Percentiles rank a stretch among this genome's conserved stretches.
These are phyloP conservation scores for Pseudocercospora crystallina DNA, from an alignment of 2,329 filamentous ascomycete species.

Conservation along the genomic window DNA sequence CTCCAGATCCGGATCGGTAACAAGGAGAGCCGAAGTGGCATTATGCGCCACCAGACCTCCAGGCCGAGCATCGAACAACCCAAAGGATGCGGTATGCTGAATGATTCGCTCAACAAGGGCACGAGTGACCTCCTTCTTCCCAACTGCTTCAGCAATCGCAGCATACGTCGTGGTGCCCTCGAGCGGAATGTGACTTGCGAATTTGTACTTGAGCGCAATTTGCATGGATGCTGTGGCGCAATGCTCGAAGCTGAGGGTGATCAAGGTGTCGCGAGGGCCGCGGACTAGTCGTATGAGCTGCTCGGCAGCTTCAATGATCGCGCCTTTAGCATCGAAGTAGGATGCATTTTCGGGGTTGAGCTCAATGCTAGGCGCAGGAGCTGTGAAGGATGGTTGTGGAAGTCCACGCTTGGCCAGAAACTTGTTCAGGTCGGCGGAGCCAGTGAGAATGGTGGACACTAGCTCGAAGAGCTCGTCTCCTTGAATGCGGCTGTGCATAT, in stretches of 20 bases:
- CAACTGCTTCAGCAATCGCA: not conserved
- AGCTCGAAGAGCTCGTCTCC: conserved; percentile 4
- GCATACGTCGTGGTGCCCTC: not conserved
- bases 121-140: conserved; percentile 5
- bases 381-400: conserved; percentile 1
- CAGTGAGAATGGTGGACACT: not conserved
- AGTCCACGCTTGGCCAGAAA: conserved; percentile 1
- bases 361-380: conserved; percentile 1
- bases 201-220: conserved; percentile 3
- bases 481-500: conserved; percentile 1
- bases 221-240: conserved; percentile 1
- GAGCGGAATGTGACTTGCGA: conserved; percentile 1
- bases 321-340: conserved; percentile 3
- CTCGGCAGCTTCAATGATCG: conserved; percentile 4
- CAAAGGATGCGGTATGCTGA: conserved; percentile 19
- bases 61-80: conserved; percentile 15
- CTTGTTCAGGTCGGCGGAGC: conserved; percentile 1
- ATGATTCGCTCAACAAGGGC: conserved; percentile 19
- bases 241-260: conserved; percentile 1
- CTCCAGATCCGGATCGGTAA: conserved; percentile 23
- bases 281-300: conserved; percentile 2
- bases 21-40: conserved; percentile 16
- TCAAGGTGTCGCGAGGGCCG: not conserved
- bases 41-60: conserved; percentile 18
- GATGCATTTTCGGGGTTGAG: not conserved